These are phyloP conservation scores for Trichosporon sp. DNA, from an alignment of 1,284 basidiomycete species.

Conservation along the genomic window DNA sequence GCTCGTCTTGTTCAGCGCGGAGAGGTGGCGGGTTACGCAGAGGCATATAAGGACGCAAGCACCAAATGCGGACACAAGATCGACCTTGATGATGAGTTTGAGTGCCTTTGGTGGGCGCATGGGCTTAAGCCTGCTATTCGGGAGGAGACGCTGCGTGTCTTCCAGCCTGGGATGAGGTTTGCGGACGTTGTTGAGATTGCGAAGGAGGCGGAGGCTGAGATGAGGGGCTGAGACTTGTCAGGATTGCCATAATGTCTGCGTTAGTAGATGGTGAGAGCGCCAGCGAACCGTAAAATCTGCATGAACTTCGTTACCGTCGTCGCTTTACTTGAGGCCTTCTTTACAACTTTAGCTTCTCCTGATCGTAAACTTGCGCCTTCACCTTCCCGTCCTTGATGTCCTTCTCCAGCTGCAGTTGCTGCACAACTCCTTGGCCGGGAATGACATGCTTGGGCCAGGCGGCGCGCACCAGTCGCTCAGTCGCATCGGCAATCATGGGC, in stretches of 20 bases:
- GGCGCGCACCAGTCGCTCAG: neutral
- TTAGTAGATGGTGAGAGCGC: neutral
- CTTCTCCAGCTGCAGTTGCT: neutral
- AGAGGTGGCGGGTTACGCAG: neutral
- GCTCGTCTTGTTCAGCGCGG: neutral
- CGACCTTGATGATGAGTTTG: neutral
- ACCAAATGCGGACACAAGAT: neutral
- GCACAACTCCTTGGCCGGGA: neutral
- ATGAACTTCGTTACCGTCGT: neutral
- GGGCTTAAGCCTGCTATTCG: neutral
- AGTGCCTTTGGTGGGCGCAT: neutral
- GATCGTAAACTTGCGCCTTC: too few species aligned
- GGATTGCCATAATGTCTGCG: neutral
- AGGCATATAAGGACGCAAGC: neutral
- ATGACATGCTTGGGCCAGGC: neutral
- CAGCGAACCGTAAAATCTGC: neutral
- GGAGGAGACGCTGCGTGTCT: neutral
- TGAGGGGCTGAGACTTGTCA: too few species aligned
- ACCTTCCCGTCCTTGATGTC: neutral
- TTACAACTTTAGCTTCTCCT: too few species aligned
- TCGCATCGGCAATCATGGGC: constrained; percentile 6
- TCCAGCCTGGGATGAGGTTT: neutral
- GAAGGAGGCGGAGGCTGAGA: neutral
- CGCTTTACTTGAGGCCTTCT: too few species aligned
- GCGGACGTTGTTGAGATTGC: neutral